Percentiles rank a stretch among this genome's conserved stretches.
Evolutionary conservation across 805 yeast species (phyloP).

Genomic region (Candida insectalens): DNA sequence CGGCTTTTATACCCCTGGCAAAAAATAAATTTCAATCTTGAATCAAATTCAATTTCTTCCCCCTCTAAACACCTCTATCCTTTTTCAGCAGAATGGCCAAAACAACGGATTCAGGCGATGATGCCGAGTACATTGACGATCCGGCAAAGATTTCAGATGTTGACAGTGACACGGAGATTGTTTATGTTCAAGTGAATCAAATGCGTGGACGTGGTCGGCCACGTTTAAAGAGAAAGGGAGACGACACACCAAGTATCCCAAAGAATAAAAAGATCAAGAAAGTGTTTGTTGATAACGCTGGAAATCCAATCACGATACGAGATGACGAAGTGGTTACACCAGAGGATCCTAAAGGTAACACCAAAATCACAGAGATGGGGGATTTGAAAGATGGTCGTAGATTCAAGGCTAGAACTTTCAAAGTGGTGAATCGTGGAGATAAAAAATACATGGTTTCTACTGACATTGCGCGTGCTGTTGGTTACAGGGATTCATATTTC

Average conservation of each 20-base stretch:
- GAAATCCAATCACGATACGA: slow-evolving; percentile 50
- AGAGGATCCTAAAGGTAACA: slow-evolving; percentile 71
- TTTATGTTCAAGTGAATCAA: slow-evolving; percentile 8
- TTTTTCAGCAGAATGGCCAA: no score
- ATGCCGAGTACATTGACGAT: slow-evolving; percentile 16
- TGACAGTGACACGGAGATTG: slow-evolving; percentile 10
- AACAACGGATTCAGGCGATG: slow-evolving; percentile 15
- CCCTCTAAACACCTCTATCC: no score
- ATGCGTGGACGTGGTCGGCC: slow-evolving; percentile 24
- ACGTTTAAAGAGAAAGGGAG: slow-evolving; percentile 16
- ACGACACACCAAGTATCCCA: slow-evolving; percentile 15
- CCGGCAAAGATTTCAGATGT: slow-evolving; percentile 9
- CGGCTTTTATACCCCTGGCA: no score
- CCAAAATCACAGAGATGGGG: slow-evolving; percentile 62
- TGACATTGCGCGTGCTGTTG: slow-evolving; percentile 93
- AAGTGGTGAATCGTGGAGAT: slow-evolving; percentile 55
- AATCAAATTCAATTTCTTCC: no score
- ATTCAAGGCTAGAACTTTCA: slow-evolving; percentile 63
- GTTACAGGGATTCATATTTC: slow-evolving; percentile 84
- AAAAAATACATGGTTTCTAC: slow-evolving; percentile 83
- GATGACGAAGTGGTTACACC: slow-evolving; percentile 75
- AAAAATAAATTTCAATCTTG: no score
- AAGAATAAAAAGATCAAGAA: slow-evolving; percentile 23
- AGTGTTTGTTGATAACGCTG: slow-evolving; percentile 45
- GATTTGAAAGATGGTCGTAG: slow-evolving; percentile 61